Base-by-base conservation (phyloP, 2,329 filamentous ascomycete species). In the Paramyrothecium sp. region DNA sequence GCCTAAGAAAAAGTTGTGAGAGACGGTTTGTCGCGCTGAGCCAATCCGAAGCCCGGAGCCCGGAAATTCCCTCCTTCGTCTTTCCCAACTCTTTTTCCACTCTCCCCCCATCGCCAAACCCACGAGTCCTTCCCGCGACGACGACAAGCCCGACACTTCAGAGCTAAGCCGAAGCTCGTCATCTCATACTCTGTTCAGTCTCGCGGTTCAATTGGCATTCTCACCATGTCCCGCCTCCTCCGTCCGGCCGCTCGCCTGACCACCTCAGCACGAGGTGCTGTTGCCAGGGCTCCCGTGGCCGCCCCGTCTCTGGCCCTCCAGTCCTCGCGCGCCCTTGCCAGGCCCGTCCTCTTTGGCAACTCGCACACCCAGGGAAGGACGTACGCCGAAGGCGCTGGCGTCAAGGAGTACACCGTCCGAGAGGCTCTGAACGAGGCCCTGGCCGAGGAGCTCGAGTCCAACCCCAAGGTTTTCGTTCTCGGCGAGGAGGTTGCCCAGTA, bases 401-500 rank as follows among this genome's bases (percentile, higher is more conserved):
- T 82, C 69, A 97, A 97, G 84, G 91, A 97, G 74, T 92, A 97
- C 80, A 97, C 95, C 49, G 95, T 99, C 71, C 88, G 95, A 81
- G 95, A 99, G 74, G 95, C 95, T 59, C 83, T 99, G 72, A 99
- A 99, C 76, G 94, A 99, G 83, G 95, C 95, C 60, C 88, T 99
- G 73, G 92, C 92, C 51, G 95, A 99, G 82, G 95, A 99, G 84
- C 88, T 99, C 77, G 93, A 97, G 83, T 75, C 78, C 73, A 96
- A 99, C 78, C 84, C 89, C 63, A 98, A 97, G 84, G 93, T 97
- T 68, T 99, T 97, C 77, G 81, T 99, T 67, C 78, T 99, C 58
- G 95, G 95, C 70, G 95, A 99, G 84, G 95, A 99, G 82, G 95
- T 99, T 72, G 95, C 95, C 70, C 95, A 99, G 81, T 99, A 99